A percentile compares a stretch with the other conserved stretches of the same genome.
Conservation (phyloP, 441 rosid species). For the Syzygium syzygioides region DNA sequence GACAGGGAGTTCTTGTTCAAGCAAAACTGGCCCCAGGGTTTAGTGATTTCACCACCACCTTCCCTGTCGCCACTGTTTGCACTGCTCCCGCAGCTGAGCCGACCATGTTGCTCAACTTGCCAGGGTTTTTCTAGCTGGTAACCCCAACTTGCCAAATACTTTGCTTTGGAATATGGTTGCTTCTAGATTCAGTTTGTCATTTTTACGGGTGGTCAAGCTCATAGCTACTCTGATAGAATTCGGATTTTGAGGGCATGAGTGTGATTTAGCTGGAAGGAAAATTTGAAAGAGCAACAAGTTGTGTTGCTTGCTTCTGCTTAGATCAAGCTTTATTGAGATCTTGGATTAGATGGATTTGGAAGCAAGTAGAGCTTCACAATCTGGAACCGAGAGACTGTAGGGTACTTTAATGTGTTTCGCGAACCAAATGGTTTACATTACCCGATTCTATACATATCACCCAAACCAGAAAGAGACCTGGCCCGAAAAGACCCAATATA, state of each 20-base stretch:
- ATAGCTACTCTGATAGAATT: not conserved
- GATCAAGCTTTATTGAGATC: not conserved
- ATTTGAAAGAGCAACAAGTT: not conserved
- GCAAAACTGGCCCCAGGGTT: constrained; percentile 40
- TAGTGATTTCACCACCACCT: constrained; percentile 36
- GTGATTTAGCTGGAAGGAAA: not conserved
- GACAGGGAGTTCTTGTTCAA: constrained; percentile 35
- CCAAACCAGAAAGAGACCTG: not conserved
- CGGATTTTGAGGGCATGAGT: not conserved
- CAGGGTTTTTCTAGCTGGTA: constrained; percentile 50
- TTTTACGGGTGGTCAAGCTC: not conserved
- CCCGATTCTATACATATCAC: not conserved
- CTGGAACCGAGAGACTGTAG: not conserved
- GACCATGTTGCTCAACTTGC: constrained; percentile 45
- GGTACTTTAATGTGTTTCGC: not conserved
- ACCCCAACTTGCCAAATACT: constrained; percentile 30
- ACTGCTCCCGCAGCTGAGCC: constrained; percentile 45
- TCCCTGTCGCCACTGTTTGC: constrained; percentile 28
- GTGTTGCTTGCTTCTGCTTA: not conserved
- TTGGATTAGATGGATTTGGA: not conserved
- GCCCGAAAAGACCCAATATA: not conserved
- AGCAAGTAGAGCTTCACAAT: not conserved
- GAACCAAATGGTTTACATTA: not conserved
- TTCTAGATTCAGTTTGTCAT: not conserved
- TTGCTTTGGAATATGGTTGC: not conserved